phyloP scores from a whole-genome alignment of 106 monocot genomes.

The Triglochin maritima region DNA sequence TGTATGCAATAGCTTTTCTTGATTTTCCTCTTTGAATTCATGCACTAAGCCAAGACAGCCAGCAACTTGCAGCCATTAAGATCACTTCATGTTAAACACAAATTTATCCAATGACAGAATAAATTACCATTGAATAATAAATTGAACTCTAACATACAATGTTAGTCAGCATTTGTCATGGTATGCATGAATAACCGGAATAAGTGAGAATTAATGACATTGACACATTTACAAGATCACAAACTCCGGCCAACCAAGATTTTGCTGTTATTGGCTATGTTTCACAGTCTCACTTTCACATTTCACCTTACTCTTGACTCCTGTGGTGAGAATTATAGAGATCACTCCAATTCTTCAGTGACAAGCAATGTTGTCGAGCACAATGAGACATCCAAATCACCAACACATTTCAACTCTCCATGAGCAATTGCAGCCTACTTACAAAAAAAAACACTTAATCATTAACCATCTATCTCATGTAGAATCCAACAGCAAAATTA shows the following conservation, averaged over 20 bases:
- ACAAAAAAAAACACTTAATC: neutral
- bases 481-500: too few species aligned
- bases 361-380: slow-evolving; percentile 75
- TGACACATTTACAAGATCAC: neutral
- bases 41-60: too few species aligned
- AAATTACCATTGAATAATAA: neutral
- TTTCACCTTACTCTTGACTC: slow-evolving; percentile 13
- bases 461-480: too few species aligned
- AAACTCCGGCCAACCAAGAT: neutral
- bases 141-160: neutral
- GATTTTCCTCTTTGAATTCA: too few species aligned
- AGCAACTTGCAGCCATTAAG: too few species aligned
- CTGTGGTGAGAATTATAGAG: slow-evolving; percentile 80
- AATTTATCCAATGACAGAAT: neutral
- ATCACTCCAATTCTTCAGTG: slow-evolving; percentile 43
- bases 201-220: neutral
- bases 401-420: slow-evolving; percentile 71
- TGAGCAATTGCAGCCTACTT: slow-evolving; percentile 85
- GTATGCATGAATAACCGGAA: neutral
- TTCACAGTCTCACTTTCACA: neutral
- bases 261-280: too few species aligned
- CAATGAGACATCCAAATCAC: slow-evolving; percentile 74
- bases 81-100: too few species aligned
- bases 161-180: neutral
- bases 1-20: too few species aligned